Percentiles rank a stretch among this genome's conserved stretches.
Conservation (phyloP, 2,329 filamentous ascomycete genomes). For the Calonectria pseudoturangicola region DNA sequence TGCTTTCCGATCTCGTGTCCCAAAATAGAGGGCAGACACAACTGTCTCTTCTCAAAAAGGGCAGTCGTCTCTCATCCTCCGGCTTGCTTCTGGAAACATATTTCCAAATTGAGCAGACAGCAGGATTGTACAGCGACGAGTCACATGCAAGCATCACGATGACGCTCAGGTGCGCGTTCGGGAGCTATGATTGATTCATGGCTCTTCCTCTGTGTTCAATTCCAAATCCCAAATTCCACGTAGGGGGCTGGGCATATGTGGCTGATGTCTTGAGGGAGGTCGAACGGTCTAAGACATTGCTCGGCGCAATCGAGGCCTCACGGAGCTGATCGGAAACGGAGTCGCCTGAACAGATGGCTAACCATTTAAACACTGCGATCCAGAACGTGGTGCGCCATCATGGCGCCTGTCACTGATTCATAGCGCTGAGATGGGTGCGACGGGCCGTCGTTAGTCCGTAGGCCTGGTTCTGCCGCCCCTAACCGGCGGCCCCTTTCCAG, state of each 20-base stretch:
- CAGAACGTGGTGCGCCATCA: conserved; percentile 12
- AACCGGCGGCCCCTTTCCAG: not conserved
- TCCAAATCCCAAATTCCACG: not conserved
- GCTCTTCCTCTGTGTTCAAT: no score
- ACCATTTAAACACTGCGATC: conserved; percentile 5
- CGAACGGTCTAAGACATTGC: not conserved
- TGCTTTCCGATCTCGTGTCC: conserved; percentile 27
- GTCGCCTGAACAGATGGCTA: not conserved
- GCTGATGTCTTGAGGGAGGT: not conserved
- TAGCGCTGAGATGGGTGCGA: not conserved
- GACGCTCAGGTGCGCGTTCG: not conserved
- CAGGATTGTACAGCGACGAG: not conserved
- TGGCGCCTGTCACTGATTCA: conserved; percentile 8
- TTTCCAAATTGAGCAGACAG: conserved; percentile 3
- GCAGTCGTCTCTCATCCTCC: not conserved
- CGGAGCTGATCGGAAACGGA: conserved; percentile 1
- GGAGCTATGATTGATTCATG: not conserved
- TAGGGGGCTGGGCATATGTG: not conserved
- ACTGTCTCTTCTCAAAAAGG: conserved; percentile 1
- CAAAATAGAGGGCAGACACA: conserved; percentile 22
- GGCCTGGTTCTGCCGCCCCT: not conserved
- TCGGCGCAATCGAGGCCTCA: conserved; percentile 9
- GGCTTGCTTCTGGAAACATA: not conserved
- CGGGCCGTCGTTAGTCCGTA: conserved; percentile 26
- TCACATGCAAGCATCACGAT: not conserved